Evolutionary conservation across 179 eudicot species (phyloP), one percentile per base, ranked within the genome.

Genomic region (Silene vulgaris): DNA sequence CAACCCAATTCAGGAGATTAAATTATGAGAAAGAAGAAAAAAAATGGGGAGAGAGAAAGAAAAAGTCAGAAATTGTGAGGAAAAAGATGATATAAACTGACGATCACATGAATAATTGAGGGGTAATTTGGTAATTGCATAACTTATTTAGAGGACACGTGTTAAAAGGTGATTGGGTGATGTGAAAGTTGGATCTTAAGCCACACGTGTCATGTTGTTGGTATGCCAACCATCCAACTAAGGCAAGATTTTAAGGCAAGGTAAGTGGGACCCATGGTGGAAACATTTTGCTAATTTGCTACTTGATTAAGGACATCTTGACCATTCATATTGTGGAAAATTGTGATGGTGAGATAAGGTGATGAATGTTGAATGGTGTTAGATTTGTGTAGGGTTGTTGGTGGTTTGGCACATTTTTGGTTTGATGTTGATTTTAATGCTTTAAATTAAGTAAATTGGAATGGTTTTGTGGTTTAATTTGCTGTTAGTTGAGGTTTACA

Each of bases 51-150:
- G 0, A 40, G 57, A 35, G 52, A 40, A 66, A 50, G 35, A 59
- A 52, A 54, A 50, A 50, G 16, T n/a, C 6, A 40, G 8, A 20
- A 23, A 40, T 19, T n/a, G 13, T 21, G 60, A 52, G 40, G 12
- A n/a, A 26, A 43, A 60, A 72, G 67, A 43, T 54, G 56, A 80
- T 61, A 78, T 72, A 62, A 67, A 48, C 0, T 19, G 57, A 72
- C 52, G 80, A 80, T 80, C 87, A 78, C 79, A 80, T 83, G 78
- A 67, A 76, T 43, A 77, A n/a, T 72, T 72, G 86, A 52, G 72
- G 90, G 89, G 85, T 28, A 84, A n/a, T 21, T 23, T 40, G 1
- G 86, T 82, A 73, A 87, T 29, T 78, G 52, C 0, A 2, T 0
- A 6, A 5, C 1, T 13, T 13, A 5, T 0, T 0, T 8, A 1